These are phyloP conservation scores for Polyplosphaeria fusca DNA, from an alignment of 495 filamentous ascomycete genomes.

Conservation along the genomic window DNA sequence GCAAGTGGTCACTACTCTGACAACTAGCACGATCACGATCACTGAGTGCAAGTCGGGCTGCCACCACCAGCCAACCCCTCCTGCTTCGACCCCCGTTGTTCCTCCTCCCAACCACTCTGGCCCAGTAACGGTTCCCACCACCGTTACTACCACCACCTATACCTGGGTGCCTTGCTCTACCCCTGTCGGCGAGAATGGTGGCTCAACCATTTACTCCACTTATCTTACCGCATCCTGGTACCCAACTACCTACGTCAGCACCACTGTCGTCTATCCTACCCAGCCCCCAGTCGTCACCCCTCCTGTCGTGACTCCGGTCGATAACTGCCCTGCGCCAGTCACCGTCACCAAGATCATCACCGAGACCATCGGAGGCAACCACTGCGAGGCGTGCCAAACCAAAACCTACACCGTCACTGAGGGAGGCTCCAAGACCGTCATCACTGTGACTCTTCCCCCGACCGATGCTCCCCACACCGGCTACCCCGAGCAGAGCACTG, in stretches of 20 bases:
- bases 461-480: conserved; percentile 6
- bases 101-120: background rate
- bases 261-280: conserved; percentile 14
- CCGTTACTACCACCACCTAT: conserved; percentile 33
- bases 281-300: conserved; percentile 19
- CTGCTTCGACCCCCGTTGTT: background rate
- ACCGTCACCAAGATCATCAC: conserved; percentile 19
- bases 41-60: conserved; percentile 36
- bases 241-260: conserved; percentile 27
- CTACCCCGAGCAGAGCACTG: background rate
- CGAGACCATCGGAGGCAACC: conserved; percentile 12
- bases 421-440: conserved; percentile 15
- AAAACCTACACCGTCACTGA: conserved; percentile 34
- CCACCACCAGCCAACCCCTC: conserved; percentile 19
- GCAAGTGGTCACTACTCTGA: conserved; percentile 26
- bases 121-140: conserved; percentile 14
- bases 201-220: conserved; percentile 37
- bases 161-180: conserved; percentile 41
- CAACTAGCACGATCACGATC: conserved; percentile 33
- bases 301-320: conserved; percentile 3
- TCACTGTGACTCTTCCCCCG: conserved; percentile 20
- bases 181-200: conserved; percentile 34
- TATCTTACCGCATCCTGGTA: conserved; percentile 37
- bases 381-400: conserved; percentile 8
- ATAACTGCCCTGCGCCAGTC: conserved; percentile 19